Evolutionary conservation across 345 rosid genomes (phyloP), one percentile per base, ranked within the genome.

Genomic region (Eucalyptus paniculata): DNA sequence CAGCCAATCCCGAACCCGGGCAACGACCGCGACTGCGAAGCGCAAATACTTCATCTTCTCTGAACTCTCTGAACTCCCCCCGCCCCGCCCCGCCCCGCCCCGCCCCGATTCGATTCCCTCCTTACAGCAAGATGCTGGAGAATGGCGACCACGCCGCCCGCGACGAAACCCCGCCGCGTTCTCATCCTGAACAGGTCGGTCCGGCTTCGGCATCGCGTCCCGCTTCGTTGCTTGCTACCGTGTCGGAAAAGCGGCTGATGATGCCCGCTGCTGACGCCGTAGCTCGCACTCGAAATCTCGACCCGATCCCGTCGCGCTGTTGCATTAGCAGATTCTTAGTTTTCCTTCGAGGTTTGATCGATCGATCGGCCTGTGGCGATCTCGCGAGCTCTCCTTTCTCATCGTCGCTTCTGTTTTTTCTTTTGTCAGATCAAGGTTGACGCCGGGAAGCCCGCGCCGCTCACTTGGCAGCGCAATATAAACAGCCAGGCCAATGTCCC

Each of bases 401-500:
- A 54, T 86, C 24, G 32, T 5, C 86, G 87, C 77, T 83, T 56
- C 80, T 87, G 89, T 21, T 88, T 3, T 51, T 18, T 1, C 3
- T 53, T 53, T 53, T 21, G 89, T 44, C 88, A 44, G 83, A 87
- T 90, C 86, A 89, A 94, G 95, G 95, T 95, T 91, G 94, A 94
- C 91, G 94, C 95, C 2, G 93, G 89, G 86, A 91, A 93, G 90
- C 96, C 95, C 42, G 92, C 94, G 86, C 50, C 94, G 24, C 91
- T 95, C 89, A 94, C 98, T 72, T 96, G 97, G 98, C 92, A 93
- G 90, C 92, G 97, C 77, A 94, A 93, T 89, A 87, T 96, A 89
- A 88, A 92, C 87, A 87, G 92, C 62, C 91, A 92, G 47, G 86
- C 32, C 86, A 91, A 87, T 86, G 87, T 65, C 90, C 96, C 92